phyloP scores from a whole-genome alignment of 345 rosid genomes.

The Eucalyptus sp. region DNA sequence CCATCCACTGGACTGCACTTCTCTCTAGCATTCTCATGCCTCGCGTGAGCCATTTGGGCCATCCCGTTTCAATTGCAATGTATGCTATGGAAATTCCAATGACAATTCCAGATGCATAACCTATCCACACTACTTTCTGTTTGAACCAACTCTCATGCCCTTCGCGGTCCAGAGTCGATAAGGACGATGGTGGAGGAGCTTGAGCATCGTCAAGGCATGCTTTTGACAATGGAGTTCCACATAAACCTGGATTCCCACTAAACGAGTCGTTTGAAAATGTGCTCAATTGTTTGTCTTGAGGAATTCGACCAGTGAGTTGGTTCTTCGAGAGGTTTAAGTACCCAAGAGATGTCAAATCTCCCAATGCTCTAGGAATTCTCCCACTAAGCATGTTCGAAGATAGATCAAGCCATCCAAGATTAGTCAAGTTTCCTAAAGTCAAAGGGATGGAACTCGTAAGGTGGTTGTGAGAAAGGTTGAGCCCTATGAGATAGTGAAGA shows the following conservation, averaged over 20 bases:
- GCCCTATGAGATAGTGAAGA: no score
- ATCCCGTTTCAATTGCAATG: not conserved
- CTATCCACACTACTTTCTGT: not conserved
- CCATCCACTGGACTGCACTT: not conserved
- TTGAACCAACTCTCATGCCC: not conserved
- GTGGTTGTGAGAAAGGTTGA: no score
- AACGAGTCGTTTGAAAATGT: not conserved
- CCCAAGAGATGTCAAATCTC: no score
- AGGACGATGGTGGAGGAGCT: fast-evolving
- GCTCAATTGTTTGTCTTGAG: no score
- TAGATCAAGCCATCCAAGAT: no score
- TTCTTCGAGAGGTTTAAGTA: no score
- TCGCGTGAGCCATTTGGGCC: not conserved
- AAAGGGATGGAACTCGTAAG: no score
- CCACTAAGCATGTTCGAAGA: no score
- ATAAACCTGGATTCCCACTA: not conserved
- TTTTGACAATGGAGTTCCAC: not conserved
- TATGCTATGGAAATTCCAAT: fast-evolving
- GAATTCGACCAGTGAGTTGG: no score
- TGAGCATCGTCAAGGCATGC: not conserved
- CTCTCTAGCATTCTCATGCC: not conserved
- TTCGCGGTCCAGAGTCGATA: fast-evolving
- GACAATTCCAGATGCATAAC: not conserved
- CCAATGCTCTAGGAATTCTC: no score
- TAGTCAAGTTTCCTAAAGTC: no score